A percentile compares a stretch with the other conserved stretches of the same genome.
phyloP scores from a whole-genome alignment of 768 basidiomycete species.

The Saitozyma sp. region DNA sequence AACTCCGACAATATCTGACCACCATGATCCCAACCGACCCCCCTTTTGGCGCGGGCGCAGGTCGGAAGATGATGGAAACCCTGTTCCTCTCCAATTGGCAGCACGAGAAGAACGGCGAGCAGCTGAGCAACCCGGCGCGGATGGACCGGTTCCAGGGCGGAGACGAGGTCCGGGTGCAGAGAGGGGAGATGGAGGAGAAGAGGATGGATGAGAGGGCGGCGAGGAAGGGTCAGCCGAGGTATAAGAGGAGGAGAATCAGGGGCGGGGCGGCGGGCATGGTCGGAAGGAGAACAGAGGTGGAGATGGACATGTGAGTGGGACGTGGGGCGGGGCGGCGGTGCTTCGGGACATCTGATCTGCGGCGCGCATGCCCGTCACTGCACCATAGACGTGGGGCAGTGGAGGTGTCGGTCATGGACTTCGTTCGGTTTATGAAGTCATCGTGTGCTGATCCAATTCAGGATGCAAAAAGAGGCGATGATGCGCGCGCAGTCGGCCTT shows the following conservation, averaged over 20 bases:
- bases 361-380: no score
- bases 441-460: not conserved
- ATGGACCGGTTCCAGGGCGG: slow-evolving; percentile 16
- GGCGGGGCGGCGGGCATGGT: slow-evolving; percentile 22
- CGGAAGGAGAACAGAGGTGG: slow-evolving; percentile 17
- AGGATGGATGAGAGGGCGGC: slow-evolving; percentile 14
- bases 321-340: no score
- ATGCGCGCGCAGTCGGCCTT: slow-evolving; percentile 38
- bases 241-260: slow-evolving; percentile 37
- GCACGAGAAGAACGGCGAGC: slow-evolving; percentile 41
- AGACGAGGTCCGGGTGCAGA: slow-evolving; percentile 29
- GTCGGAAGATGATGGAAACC: slow-evolving; percentile 73
- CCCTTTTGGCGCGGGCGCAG: slow-evolving; percentile 53
- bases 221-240: slow-evolving; percentile 23
- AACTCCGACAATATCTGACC: slow-evolving; percentile 77
- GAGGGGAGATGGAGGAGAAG: slow-evolving; percentile 37
- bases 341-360: no score
- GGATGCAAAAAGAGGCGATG: slow-evolving; percentile 31
- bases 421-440: not conserved
- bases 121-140: slow-evolving; percentile 25
- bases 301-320: slow-evolving; percentile 25
- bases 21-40: slow-evolving; percentile 55
- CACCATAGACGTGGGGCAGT: not conserved
- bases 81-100: slow-evolving; percentile 55
- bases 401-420: not conserved